A percentile compares a stretch with the other conserved stretches of the same genome.
phyloP scores from a whole-genome alignment of 768 basidiomycete genomes.

The Psilocybe azurescens region DNA sequence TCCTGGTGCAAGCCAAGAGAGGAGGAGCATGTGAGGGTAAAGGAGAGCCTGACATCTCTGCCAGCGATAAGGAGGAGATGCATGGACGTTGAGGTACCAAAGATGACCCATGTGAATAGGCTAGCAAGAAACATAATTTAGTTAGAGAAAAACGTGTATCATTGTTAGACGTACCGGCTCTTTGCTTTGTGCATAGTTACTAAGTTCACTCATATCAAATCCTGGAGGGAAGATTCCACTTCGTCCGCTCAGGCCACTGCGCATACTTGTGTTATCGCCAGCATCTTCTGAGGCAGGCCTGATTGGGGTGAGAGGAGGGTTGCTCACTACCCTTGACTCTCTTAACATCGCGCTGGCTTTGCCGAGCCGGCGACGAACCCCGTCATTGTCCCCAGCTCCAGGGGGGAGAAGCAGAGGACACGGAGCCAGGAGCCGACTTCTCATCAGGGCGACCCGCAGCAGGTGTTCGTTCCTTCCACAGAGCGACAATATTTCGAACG shows the following conservation, averaged over 20 bases:
- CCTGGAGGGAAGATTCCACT: conserved; percentile 44
- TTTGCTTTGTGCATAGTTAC: conserved; percentile 51
- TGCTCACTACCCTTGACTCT: conserved; percentile 33
- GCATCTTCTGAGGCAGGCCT: conserved; percentile 29
- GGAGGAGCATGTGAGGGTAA: conserved; percentile 82
- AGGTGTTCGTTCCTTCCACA: conserved; percentile 83
- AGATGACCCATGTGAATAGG: conserved; percentile 84
- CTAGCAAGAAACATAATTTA: conserved; percentile 46
- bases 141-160: conserved; percentile 5
- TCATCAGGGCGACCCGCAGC: conserved; percentile 42
- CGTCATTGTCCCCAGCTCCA: conserved; percentile 57
- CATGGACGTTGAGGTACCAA: conserved; percentile 95
- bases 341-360: conserved; percentile 40
- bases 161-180: conserved; percentile 45
- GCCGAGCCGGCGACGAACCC: conserved; percentile 49
- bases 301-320: conserved; percentile 24
- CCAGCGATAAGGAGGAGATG: conserved; percentile 77
- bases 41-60: conserved; percentile 82
- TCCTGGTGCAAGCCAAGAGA: conserved; percentile 87
- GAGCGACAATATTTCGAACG: conserved; percentile 77
- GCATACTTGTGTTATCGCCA: conserved; percentile 34
- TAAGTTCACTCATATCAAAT: conserved; percentile 51
- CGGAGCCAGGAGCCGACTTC: conserved; percentile 44
- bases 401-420: conserved; percentile 40
- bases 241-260: conserved; percentile 34